Conservation (phyloP, 306 rosid species). For the Acacia confusa region DNA sequence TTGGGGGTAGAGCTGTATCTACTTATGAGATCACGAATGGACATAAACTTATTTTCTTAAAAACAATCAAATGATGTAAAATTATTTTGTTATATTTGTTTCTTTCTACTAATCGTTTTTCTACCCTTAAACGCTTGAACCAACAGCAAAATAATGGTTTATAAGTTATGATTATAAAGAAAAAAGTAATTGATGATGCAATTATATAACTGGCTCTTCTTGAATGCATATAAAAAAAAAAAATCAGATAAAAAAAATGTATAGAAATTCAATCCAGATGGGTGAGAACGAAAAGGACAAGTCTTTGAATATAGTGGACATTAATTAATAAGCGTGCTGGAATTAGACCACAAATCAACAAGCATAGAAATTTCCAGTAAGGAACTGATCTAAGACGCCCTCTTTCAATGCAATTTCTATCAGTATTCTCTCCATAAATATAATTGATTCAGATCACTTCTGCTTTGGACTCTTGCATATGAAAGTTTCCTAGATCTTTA, state of each 20-base stretch:
- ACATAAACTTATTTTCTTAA: too few species aligned
- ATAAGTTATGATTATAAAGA: not conserved
- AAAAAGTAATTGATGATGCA: too few species aligned
- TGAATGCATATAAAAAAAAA: not conserved
- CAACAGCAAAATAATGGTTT: not conserved
- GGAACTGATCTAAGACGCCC: slow-evolving; percentile 42
- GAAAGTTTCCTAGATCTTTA: slow-evolving; percentile 30
- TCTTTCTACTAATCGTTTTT: not conserved
- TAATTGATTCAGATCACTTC: slow-evolving; percentile 12
- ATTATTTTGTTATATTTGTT: too few species aligned
- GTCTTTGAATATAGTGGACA: not conserved
- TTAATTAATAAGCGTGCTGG: slow-evolving; percentile 7
- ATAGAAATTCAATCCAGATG: too few species aligned
- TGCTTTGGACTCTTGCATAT: slow-evolving; percentile 32
- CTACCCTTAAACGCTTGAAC: not conserved
- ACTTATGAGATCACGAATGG: too few species aligned
- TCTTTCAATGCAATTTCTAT: slow-evolving; percentile 43
- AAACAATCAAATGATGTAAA: too few species aligned
- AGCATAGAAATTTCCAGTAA: slow-evolving; percentile 49
- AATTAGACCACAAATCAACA: slow-evolving; percentile 19
- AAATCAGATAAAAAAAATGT: too few species aligned
- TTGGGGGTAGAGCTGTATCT: too few species aligned
- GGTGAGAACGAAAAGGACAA: not conserved
- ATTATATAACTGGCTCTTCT: not conserved
- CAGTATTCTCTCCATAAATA: not conserved